Conservation (phyloP, 345 rosid species). For the Aethionema arabicum region DNA sequence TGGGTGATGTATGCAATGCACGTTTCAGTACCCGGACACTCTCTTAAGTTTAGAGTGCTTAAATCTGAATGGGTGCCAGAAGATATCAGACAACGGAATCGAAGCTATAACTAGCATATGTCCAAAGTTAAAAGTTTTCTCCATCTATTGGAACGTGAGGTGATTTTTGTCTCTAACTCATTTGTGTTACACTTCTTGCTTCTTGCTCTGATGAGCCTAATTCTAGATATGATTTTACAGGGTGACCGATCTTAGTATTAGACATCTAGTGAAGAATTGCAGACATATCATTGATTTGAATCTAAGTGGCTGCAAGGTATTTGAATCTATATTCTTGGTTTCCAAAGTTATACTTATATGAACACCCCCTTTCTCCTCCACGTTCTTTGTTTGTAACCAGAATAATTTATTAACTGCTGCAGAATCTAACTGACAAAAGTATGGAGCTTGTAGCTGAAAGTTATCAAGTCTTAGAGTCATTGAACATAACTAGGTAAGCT, state of each 20-base stretch:
- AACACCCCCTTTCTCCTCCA: not conserved
- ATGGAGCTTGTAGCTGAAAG: slow-evolving; percentile 69
- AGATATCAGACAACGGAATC: slow-evolving; percentile 83
- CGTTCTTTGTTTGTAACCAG: not conserved
- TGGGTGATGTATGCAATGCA: slow-evolving; percentile 23
- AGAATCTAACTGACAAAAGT: slow-evolving; percentile 73
- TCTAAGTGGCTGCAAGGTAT: slow-evolving; percentile 95
- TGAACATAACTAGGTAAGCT: slow-evolving; percentile 89
- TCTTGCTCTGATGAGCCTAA: slow-evolving; percentile 20
- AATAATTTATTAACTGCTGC: slow-evolving; percentile 30
- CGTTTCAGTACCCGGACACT: slow-evolving; percentile 51
- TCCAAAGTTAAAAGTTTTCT: slow-evolving; percentile 65
- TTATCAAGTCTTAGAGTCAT: slow-evolving; percentile 59
- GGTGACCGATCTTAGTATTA: slow-evolving; percentile 59
- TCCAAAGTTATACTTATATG: too few relatives aligned
- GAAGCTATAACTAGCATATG: slow-evolving; percentile 63
- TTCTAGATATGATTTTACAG: slow-evolving; percentile 41
- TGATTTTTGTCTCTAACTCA: slow-evolving; percentile 35
- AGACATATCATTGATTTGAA: slow-evolving; percentile 63
- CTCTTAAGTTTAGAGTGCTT: slow-evolving; percentile 66
- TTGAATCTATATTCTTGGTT: slow-evolving; percentile 13
- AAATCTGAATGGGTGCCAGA: slow-evolving; percentile 92
- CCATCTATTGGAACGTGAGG: slow-evolving; percentile 97
- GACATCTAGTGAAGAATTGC: slow-evolving; percentile 71
- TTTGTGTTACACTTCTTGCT: not conserved